phyloP scores from a whole-genome alignment of 805 yeast species.

The Monosporozyma solicola region DNA sequence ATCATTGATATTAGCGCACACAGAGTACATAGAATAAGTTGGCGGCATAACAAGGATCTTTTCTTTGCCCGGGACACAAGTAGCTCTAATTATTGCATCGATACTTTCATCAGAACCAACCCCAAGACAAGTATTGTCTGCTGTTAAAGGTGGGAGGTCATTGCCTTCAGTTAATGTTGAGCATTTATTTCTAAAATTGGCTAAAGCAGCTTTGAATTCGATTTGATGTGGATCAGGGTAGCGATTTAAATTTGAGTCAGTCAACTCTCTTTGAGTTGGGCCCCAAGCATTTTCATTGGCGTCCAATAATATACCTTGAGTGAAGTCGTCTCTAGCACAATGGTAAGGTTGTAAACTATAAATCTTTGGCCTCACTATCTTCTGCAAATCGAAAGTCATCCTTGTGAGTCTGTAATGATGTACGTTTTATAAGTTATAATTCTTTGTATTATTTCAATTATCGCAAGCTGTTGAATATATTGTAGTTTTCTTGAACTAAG shows the following conservation, averaged over 20 bases:
- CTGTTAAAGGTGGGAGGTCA: constrained; percentile 30
- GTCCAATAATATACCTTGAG: constrained; percentile 78
- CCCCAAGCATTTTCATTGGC: constrained; percentile 97
- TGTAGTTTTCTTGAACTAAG: no score
- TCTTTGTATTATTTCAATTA: no score
- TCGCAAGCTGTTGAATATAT: no score
- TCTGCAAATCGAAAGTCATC: constrained; percentile 31
- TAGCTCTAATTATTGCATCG: constrained; percentile 77
- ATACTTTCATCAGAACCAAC: constrained; percentile 97
- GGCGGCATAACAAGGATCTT: constrained; percentile 86
- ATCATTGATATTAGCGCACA: constrained; percentile 85
- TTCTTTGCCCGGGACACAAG: constrained; percentile 74
- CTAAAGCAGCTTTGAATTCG: constrained; percentile 61
- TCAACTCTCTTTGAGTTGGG: constrained; percentile 49
- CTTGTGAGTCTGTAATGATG: neutral
- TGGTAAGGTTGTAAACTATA: constrained; percentile 78
- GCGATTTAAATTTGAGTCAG: constrained; percentile 64
- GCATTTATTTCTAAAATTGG: constrained; percentile 54
- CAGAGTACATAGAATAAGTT: constrained; percentile 94
- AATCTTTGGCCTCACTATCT: constrained; percentile 76
- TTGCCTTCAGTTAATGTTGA: constrained; percentile 15
- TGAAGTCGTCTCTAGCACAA: constrained; percentile 94
- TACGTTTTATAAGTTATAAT: neutral
- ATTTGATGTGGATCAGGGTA: constrained; percentile 96
- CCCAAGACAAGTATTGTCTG: constrained; percentile 78